phyloP scores from a whole-genome alignment of 116 monocot genomes.

The Iris pallida region DNA sequence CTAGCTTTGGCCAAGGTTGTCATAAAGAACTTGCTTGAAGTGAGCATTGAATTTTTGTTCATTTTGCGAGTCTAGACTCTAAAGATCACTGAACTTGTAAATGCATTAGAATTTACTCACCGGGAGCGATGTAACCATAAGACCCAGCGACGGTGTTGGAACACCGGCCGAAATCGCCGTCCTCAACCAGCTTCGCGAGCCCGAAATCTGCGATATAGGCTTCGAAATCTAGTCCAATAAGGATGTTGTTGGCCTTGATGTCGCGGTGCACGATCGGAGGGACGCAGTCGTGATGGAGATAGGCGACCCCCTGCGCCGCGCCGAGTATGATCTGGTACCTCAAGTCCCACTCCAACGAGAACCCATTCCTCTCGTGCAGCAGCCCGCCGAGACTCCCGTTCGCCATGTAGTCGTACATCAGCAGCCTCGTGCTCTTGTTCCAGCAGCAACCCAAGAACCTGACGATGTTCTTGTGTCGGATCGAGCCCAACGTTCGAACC shows the following conservation, averaged over 20 bases:
- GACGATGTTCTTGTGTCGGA: constrained; percentile 96
- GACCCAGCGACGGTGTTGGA: constrained; percentile 87
- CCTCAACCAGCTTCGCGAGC: constrained; percentile 83
- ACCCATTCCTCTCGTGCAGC: constrained; percentile 63
- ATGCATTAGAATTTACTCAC: constrained; percentile 24
- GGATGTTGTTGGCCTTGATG: constrained; percentile 94
- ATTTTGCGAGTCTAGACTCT: not conserved
- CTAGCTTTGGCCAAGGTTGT: too few relatives aligned
- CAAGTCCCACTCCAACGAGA: constrained; percentile 68
- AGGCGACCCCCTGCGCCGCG: constrained; percentile 79
- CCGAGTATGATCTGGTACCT: constrained; percentile 76
- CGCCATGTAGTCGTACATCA: constrained; percentile 95
- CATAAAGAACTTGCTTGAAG: too few relatives aligned
- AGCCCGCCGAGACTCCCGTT: constrained; percentile 80
- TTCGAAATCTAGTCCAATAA: constrained; percentile 78
- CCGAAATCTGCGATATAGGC: constrained; percentile 91
- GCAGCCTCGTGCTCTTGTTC: constrained; percentile 69
- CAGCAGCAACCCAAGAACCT: constrained; percentile 86
- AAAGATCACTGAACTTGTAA: not conserved
- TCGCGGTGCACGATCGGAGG: constrained; percentile 89
- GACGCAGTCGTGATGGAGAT: constrained; percentile 88
- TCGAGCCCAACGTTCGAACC: constrained; percentile 67
- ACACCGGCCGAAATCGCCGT: constrained; percentile 59
- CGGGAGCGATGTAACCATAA: constrained; percentile 96
- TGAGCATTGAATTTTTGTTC: too few relatives aligned